A percentile compares a stretch with the other conserved stretches of the same genome.
Evolutionary conservation across 768 basidiomycete species (phyloP).

Genomic region (Lactarius akahatsu): DNA sequence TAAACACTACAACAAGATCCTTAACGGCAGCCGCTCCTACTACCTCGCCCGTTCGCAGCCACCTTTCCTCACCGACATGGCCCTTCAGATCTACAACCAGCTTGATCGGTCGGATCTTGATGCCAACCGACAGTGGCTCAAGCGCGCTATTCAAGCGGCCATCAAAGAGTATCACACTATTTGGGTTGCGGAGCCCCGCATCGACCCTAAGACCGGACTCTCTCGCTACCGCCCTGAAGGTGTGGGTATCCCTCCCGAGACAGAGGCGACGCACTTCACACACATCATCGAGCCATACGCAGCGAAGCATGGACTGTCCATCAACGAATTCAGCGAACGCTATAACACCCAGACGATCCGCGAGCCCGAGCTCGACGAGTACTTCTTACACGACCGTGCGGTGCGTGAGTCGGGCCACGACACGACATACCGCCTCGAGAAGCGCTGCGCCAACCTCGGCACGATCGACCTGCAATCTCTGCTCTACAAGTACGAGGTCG

Average conservation of each 20-base stretch:
- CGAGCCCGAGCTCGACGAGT: slow-evolving; percentile 91
- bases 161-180: slow-evolving; percentile 99
- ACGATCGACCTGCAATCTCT: slow-evolving; percentile 95
- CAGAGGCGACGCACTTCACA: slow-evolving; percentile 97
- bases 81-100: slow-evolving; percentile 95
- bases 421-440: slow-evolving; percentile 96
- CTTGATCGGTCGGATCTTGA: slow-evolving; percentile 81
- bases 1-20: slow-evolving; percentile 93
- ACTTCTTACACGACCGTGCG: slow-evolving; percentile 94
- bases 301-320: slow-evolving; percentile 84
- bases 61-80: slow-evolving; percentile 98
- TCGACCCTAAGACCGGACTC: slow-evolving; percentile 92
- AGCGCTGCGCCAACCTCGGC: slow-evolving; percentile 93
- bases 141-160: slow-evolving; percentile 92
- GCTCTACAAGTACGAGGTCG: slow-evolving; percentile 97
- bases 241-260: slow-evolving; percentile 95
- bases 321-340: slow-evolving; percentile 94
- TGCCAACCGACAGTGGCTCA: slow-evolving; percentile 87
- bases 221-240: slow-evolving; percentile 94
- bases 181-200: slow-evolving; percentile 93
- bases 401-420: slow-evolving; percentile 97
- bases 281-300: slow-evolving; percentile 97
- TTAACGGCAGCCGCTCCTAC: slow-evolving; percentile 94
- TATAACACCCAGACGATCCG: slow-evolving; percentile 84
- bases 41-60: slow-evolving; percentile 97